These are phyloP conservation scores for Trapa incisa DNA, from an alignment of 345 rosid species.

Conservation along the genomic window DNA sequence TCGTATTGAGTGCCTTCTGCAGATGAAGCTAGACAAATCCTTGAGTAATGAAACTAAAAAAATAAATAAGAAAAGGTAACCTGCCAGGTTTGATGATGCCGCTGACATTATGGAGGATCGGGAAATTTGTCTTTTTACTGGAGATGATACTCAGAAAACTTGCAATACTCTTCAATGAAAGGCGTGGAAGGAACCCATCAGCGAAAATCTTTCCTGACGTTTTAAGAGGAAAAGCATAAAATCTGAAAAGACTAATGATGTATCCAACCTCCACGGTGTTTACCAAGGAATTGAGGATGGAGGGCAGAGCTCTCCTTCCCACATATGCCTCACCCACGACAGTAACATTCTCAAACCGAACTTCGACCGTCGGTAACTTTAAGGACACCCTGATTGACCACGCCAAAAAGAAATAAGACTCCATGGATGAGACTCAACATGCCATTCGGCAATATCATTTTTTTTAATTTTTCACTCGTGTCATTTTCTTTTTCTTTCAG, in stretches of 20 bases:
- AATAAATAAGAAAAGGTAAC: not conserved
- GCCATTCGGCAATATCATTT: not conserved
- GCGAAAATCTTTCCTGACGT: not conserved
- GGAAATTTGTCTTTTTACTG: slow-evolving; percentile 8
- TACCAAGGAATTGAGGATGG: slow-evolving; percentile 5
- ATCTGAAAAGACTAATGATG: not conserved
- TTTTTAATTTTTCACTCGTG: not conserved
- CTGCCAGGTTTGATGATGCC: slow-evolving; percentile 14
- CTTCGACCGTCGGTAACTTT: slow-evolving; percentile 9
- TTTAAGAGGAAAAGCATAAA: no score
- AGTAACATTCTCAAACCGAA: slow-evolving; percentile 10
- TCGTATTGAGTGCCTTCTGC: no score
- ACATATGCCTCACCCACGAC: slow-evolving; percentile 13
- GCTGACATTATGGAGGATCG: slow-evolving; percentile 10
- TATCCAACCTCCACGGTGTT: slow-evolving; percentile 8
- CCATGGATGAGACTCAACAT: not conserved
- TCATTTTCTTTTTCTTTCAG: no score
- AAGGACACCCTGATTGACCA: slow-evolving; percentile 7
- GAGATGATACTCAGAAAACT: slow-evolving; percentile 9
- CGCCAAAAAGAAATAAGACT: not conserved
- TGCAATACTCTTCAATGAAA: not conserved
- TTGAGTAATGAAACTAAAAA: not conserved
- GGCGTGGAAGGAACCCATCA: not conserved
- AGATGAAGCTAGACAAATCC: not conserved
- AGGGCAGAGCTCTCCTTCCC: slow-evolving; percentile 11